These are phyloP conservation scores for Holtermanniella nyarrowii DNA, from an alignment of 768 basidiomycete genomes.

Conservation along the genomic window DNA sequence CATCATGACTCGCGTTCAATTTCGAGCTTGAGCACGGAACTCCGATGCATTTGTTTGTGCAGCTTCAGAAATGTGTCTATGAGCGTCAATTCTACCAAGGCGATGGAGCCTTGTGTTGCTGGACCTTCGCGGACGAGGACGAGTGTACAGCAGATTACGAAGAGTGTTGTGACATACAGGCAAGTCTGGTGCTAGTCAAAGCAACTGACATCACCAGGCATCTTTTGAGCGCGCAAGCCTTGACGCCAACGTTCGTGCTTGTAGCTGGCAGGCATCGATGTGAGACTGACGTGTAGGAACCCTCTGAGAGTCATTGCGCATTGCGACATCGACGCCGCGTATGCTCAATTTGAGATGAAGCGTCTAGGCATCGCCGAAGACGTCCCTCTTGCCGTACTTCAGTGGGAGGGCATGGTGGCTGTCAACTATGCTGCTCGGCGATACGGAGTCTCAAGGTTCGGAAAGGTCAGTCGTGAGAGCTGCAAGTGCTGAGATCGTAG, in stretches of 20 bases:
- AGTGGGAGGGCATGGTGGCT: conserved; percentile 56
- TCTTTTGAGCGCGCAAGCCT: conserved; percentile 24
- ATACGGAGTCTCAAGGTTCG: conserved; percentile 88
- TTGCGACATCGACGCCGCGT: conserved; percentile 58
- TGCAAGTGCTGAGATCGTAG: conserved; percentile 35
- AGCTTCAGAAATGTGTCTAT: too few species aligned
- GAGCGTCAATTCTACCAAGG: too few species aligned
- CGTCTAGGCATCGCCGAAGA: conserved; percentile 53
- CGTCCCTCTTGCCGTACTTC: conserved; percentile 31
- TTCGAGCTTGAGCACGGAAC: too few species aligned
- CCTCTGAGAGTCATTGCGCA: conserved; percentile 62
- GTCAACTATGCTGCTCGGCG: conserved; percentile 90
- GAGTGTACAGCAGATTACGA: too few species aligned
- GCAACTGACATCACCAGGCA: conserved; percentile 7
- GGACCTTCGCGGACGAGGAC: too few species aligned
- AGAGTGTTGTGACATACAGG: too few species aligned
- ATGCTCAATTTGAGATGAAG: conserved; percentile 70
- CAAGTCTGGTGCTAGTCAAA: too few species aligned
- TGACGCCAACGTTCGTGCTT: conserved; percentile 25
- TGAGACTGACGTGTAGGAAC: conserved; percentile 17
- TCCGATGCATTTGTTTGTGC: too few species aligned
- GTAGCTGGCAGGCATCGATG: background rate
- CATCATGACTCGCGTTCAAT: too few species aligned
- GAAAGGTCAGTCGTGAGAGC: conserved; percentile 45
- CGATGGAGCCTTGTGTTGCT: too few species aligned